Evolutionary conservation across 1,284 basidiomycete species (phyloP).

Genomic region (Ganoderma lucidum): DNA sequence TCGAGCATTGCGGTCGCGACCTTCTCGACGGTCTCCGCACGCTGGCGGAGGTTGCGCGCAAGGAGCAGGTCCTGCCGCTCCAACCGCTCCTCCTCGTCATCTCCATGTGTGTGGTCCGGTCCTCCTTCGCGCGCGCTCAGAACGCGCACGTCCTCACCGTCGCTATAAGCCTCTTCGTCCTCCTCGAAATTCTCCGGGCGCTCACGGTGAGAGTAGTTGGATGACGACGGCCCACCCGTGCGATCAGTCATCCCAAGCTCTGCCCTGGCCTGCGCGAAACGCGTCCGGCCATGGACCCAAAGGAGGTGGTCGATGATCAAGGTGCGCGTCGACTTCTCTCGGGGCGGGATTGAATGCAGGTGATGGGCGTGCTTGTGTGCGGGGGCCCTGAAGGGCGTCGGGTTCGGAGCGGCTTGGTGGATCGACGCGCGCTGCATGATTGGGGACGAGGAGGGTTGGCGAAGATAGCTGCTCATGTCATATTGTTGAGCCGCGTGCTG

Average conservation of each 20-base stretch:
- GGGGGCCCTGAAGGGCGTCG: conserved; percentile 58
- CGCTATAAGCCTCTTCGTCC: conserved; percentile 69
- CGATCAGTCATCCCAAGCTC: conserved; percentile 84
- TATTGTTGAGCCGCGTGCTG: conserved; percentile 28
- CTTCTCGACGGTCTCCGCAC: conserved; percentile 81
- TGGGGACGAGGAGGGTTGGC: conserved; percentile 42
- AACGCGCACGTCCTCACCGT: conserved; percentile 63
- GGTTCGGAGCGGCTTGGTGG: conserved; percentile 25
- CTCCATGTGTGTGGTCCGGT: conserved; percentile 57
- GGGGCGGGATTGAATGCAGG: conserved; percentile 76
- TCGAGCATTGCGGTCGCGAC: conserved; percentile 81
- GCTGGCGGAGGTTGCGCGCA: conserved; percentile 67
- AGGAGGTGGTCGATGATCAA: conserved; percentile 85
- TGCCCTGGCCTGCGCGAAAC: conserved; percentile 80
- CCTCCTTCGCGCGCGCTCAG: conserved; percentile 62
- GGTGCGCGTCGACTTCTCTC: conserved; percentile 81
- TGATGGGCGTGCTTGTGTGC: conserved; percentile 79
- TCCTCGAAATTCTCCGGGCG: conserved; percentile 79
- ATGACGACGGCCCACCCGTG: conserved; percentile 67
- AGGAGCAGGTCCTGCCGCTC: conserved; percentile 66
- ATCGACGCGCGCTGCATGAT: conserved; percentile 36
- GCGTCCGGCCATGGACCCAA: conserved; percentile 83
- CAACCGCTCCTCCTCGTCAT: conserved; percentile 66
- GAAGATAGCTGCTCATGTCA: conserved; percentile 33
- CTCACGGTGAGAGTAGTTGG: conserved; percentile 64